Evolutionary conservation across 805 yeast genomes (phyloP), one percentile per base, ranked within the genome.

Genomic region (Metschnikowia proteae): DNA sequence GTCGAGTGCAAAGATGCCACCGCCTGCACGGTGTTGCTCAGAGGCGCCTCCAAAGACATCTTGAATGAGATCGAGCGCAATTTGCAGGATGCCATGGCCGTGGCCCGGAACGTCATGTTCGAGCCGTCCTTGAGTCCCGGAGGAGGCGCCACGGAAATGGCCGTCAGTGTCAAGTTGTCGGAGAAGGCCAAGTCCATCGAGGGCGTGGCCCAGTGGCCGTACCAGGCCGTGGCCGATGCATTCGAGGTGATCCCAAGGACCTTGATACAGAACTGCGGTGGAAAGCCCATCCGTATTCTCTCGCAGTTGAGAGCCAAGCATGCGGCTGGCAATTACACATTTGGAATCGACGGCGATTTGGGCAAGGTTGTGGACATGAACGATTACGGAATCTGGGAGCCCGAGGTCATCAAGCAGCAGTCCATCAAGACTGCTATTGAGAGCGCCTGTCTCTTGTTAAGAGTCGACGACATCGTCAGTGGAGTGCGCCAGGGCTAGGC

Each of bases 141-240:
- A 61, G 99, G 99, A 52, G 99, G 99, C 60, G 99, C 99, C 46
- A 92, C 97, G 28, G 99, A 94, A 73, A 94, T 94, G 98, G 98
- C 98, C 3, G 90, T 94, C 35, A 79, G 92, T 51, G 97, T 94
- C 29, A 82, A 78, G 56, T 77, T 94, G 51, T 80, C 96, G 13
- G 97, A 91, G 65, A 85, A 82, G 71, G 97, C 98, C 43, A 92
- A 90, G 74, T 78, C 83, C 44, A 81, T 94, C 57, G 97, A 90
- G 67, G 99, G 98, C 53, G 86, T 92, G 49, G 91, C 87, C 50
- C 99, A 94, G 72, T 92, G 96, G 96, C 99, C 99, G 43, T 94
- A 94, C 70, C 94, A 88, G 71, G 97, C 98, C 3, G 98, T 94
- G 47, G 96, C 97, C 6, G 98, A 94, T 73, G 98, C 99, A 0